A percentile compares a stretch with the other conserved stretches of the same genome.
Conservation (phyloP, 176 grass and related monocot species). For the Themeda triandra region DNA sequence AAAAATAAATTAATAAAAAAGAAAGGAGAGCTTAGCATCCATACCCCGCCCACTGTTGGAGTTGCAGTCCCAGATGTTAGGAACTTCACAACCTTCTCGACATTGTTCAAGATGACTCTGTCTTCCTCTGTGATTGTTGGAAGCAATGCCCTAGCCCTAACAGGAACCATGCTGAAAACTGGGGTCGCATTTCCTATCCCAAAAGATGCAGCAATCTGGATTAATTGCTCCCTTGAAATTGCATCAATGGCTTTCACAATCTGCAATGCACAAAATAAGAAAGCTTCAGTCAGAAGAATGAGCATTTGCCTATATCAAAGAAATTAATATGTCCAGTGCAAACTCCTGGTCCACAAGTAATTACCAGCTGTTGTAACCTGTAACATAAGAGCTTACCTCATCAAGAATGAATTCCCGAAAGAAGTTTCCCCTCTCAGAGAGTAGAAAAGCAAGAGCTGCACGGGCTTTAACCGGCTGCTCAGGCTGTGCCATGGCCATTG, state of each 20-base stretch:
- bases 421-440: slow-evolving; percentile 89
- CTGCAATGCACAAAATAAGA: slow-evolving; percentile 36
- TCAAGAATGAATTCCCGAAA: slow-evolving; percentile 96
- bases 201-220: slow-evolving; percentile 67
- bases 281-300: neutral
- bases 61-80: slow-evolving; percentile 62
- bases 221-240: slow-evolving; percentile 81
- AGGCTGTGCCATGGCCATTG: slow-evolving; percentile 46
- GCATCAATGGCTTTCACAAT: slow-evolving; percentile 98
- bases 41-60: slow-evolving; percentile 59
- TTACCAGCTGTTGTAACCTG: neutral
- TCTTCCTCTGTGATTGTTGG: slow-evolving; percentile 93
- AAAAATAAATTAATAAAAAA: neutral
- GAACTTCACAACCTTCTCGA: slow-evolving; percentile 88
- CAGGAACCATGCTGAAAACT: slow-evolving; percentile 85
- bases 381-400: slow-evolving; percentile 58
- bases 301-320: neutral
- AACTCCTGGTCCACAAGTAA: neutral
- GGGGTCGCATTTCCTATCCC: slow-evolving; percentile 58
- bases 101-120: slow-evolving; percentile 88
- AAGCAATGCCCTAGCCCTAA: slow-evolving; percentile 58
- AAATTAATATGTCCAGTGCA: neutral
- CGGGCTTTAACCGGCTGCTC: slow-evolving; percentile 68
- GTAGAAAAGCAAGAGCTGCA: slow-evolving; percentile 75
- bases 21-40: neutral